Base-by-base conservation (phyloP, 2,329 filamentous ascomycete species). In the Apiospora sp. region DNA sequence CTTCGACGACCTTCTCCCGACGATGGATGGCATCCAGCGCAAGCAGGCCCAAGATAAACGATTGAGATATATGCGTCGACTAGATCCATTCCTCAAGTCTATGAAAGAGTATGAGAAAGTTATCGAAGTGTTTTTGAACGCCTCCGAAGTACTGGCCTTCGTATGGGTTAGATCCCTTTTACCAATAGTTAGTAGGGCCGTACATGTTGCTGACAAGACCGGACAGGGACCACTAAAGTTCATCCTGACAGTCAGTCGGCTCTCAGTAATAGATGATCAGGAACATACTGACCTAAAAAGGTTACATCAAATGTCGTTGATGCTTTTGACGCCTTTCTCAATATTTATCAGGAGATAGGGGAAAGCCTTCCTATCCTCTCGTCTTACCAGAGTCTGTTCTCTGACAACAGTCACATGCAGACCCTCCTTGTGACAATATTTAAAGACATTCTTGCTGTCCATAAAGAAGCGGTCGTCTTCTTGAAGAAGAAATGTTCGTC, bases 261-360 rank as follows among this genome's bases (percentile, higher is more conserved):
- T 34, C 51, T 27, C 27, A 30, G 24, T 4, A 8, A 58, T 16
- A 16, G 8, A 34, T 8, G 1, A 19, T 34, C 4, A 19, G 51
- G 14, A 27, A 34, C 14, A 14, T 58, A 34, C 51, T 58, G 51
- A 58, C 51, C 7, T 14, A 2, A 5, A 3, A 58, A 58, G 51
- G 19, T 58, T 4, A 58, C 51, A 58, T 58, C 51, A 34, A 34
- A 6, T 27, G 51, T 58, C 14, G 51, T 58, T 24, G 51, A 58
- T 58, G 51, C 51, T 58, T 58, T 58, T 24, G 51, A 58, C 10
- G 51, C 51, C 51, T 58, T 58, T 34, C 51, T 58, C 51, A 58
- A 58, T 19, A 14, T 58, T 3, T 58, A 58, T 12, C 51, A 58
- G 51, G 51, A 58, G 24, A 54, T 54, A 27, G 49, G 49, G 30